Evolutionary conservation across 805 yeast species (phyloP).

Genomic region (Saccharomyces jurei): DNA sequence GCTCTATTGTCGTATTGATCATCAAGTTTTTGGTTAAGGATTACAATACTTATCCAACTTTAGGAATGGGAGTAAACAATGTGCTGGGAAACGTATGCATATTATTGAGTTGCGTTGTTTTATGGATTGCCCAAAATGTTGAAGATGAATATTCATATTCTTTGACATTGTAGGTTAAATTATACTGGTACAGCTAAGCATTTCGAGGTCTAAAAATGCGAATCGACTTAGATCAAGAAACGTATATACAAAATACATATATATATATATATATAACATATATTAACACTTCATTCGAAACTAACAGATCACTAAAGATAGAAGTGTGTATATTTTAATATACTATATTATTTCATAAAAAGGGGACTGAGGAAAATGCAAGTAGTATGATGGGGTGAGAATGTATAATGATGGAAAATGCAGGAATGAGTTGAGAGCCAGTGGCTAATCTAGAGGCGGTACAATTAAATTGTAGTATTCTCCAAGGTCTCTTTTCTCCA

Average conservation of each 20-base stretch:
- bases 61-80: constrained; percentile 90
- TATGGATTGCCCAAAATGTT: constrained; percentile 92
- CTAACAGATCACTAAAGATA: neutral
- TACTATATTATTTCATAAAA: neutral
- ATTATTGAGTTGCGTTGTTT: constrained; percentile 78
- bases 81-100: constrained; percentile 71
- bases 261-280: neutral
- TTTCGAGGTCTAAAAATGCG: neutral
- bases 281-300: neutral
- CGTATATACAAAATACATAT: neutral
- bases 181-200: neutral
- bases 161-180: constrained; percentile 49
- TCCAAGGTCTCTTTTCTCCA: constrained; percentile 48
- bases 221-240: neutral
- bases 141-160: constrained; percentile 95
- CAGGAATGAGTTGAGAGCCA: neutral
- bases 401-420: neutral
- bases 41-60: constrained; percentile 68
- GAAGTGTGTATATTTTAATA: neutral
- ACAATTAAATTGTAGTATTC: constrained; percentile 8
- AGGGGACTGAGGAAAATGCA: neutral
- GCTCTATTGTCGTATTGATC: constrained; percentile 80
- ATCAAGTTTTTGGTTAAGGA: constrained; percentile 76
- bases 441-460: neutral
- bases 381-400: neutral